Conservation (phyloP, 2,329 filamentous ascomycete species). For the Ophiostoma novo-ulmi region DNA sequence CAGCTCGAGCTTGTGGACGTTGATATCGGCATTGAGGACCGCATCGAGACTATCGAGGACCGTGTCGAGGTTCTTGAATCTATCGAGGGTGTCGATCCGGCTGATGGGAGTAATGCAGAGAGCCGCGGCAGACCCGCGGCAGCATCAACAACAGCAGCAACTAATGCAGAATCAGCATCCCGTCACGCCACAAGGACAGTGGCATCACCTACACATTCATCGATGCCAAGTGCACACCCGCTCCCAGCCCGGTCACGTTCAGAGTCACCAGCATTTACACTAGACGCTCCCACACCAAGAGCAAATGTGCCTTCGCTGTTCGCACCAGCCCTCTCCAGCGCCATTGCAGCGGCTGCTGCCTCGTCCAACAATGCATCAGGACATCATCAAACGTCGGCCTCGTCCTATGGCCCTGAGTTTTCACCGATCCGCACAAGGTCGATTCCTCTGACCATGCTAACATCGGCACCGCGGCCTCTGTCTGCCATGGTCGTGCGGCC, state of each 20-base stretch:
- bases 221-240: not conserved
- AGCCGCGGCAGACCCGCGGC: slow-evolving; percentile 19
- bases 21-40: slow-evolving; percentile 50
- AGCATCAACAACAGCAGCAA: not conserved
- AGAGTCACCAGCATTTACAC: slow-evolving; percentile 11
- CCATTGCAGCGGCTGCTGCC: not conserved
- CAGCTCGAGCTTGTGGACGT: slow-evolving; percentile 49
- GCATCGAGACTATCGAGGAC: slow-evolving; percentile 45
- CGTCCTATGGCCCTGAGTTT: not conserved
- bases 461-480: not conserved
- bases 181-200: not conserved
- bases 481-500: slow-evolving; percentile 13
- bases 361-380: not conserved
- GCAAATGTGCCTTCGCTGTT: not conserved
- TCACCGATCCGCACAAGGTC: not conserved
- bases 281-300: slow-evolving; percentile 21
- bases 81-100: not conserved
- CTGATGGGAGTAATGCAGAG: not conserved
- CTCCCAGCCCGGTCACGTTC: not conserved
- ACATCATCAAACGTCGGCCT: not conserved
- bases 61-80: slow-evolving; percentile 32
- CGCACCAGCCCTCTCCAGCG: not conserved
- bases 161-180: not conserved
- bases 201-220: not conserved
- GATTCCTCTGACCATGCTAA: not conserved